Conservation (phyloP, 495 filamentous ascomycete species). For the Penicillium parvum region DNA sequence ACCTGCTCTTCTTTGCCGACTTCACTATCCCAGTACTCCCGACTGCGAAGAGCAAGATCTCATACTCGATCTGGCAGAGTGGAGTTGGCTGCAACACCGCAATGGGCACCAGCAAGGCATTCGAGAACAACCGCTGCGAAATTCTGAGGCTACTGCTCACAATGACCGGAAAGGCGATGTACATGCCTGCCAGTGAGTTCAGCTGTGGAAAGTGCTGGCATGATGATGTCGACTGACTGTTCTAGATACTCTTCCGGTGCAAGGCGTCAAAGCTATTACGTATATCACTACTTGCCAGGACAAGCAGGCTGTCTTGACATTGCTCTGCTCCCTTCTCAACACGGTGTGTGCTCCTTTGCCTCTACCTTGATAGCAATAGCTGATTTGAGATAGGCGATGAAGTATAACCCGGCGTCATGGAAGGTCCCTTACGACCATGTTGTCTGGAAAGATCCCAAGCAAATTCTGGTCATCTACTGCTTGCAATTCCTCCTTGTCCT, state of each 20-base stretch:
- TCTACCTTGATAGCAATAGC: neutral
- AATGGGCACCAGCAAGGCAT: conserved; percentile 81
- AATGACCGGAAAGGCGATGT: conserved; percentile 86
- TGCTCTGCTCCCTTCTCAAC: conserved; percentile 89
- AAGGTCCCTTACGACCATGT: conserved; percentile 92
- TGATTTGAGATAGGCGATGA: conserved; percentile 64
- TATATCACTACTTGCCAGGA: conserved; percentile 84
- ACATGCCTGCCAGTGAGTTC: conserved; percentile 69
- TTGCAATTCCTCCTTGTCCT: conserved; percentile 86
- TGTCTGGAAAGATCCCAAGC: conserved; percentile 89
- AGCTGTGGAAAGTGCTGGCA: no score
- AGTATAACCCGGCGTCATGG: conserved; percentile 95
- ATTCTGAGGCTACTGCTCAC: conserved; percentile 83
- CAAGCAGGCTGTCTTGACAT: conserved; percentile 84
- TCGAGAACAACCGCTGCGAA: conserved; percentile 88
- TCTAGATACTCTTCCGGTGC: conserved; percentile 70
- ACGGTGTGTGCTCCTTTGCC: conserved; percentile 58
- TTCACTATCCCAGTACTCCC: conserved; percentile 71
- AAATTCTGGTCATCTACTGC: conserved; percentile 86
- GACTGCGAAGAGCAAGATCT: conserved; percentile 73
- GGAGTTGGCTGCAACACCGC: conserved; percentile 92
- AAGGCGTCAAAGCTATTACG: conserved; percentile 81
- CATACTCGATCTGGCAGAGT: conserved; percentile 95
- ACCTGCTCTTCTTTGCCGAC: conserved; percentile 85
- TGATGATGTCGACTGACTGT: conserved; percentile 13